Evolutionary conservation across 352 stramenopile genomes (phyloP), one percentile per base, ranked within the genome.

Genomic region (Phytophthora pistaciae): DNA sequence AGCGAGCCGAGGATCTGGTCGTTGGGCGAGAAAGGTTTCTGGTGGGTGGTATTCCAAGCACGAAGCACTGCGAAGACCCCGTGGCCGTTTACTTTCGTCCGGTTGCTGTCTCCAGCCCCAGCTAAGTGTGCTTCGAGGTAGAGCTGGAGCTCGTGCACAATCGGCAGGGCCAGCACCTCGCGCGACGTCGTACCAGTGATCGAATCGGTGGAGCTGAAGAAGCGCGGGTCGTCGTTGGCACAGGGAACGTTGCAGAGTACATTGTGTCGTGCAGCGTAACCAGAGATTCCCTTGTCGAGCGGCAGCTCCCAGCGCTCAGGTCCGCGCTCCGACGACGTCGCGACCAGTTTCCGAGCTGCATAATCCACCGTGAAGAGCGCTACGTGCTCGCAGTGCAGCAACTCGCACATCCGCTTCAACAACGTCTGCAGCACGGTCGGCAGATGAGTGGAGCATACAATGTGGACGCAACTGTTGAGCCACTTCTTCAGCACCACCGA

Each of bases 191-290:
- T 85, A 3, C 76, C 66, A 0, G 84, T 93, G 80, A 91, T 80
- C 3, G 85, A 85, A 64, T 94, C 87, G n/a, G 79, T 90, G 1
- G 87, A 75, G 66, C 87, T 94, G 60, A 89, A 93, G 65, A 92
- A 94, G 0, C 85, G 82, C 2, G 87, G 75, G 29, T 94, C 87
- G 23, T 94, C 87, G 59, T 91, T 93, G 11, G 87, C 85, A 8
- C 79, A 83, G 18, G 66, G 72, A 8, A 93, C 78, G 42, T 92
- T 93, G 60, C 84, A 91, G 9, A 92, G 60, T 38, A 57, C 40
- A 58, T 91, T 92, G 36, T 87, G 79, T 0, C 79, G 70, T 9
- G 78, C 83, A 0, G 85, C 72, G 42, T 87, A 85, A 11, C 85
- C 85, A 5, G 86, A 44, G 53, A 94, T 90, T 42, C 85, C 85